Evolutionary conservation across 2,329 filamentous ascomycete genomes (phyloP), one percentile per base, ranked within the genome.

Genomic region (Alternaria triticina): DNA sequence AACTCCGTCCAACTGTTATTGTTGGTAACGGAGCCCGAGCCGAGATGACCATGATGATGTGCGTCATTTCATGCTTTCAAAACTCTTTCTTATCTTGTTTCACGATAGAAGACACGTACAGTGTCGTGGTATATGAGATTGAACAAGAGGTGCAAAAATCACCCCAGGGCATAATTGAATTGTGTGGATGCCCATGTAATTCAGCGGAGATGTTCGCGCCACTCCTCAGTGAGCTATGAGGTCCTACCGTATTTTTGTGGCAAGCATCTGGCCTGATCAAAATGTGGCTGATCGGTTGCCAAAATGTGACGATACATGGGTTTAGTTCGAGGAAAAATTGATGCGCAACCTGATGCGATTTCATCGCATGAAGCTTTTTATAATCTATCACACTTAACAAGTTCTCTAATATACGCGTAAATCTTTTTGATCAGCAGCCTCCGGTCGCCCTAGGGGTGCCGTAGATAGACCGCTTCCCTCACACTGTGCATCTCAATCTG

Each of bases 231-330:
- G 33, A 40, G 33, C 15, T 0, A 17, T 40, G 6, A 10, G 2
- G 4, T 5, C 8, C 33, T 10, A 40, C 33, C 8, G 15, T 7
- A 40, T 40, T 4, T 10, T 40, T 17, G 7, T n/a, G 8, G 15
- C 2, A 13, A 3, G 7, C 6, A 7, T 22, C 23, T 22, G 0
- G 20, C 0, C 20, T 15, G 0, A 22, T 23, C 20, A 15, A 15
- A 15, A 0, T 22, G 6, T 46, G 15, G 12, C 22, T 22, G 6
- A 22, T 46, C 1, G 2, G 20, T 0, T 22, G 6, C 23, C 0
- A 11, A 22, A 22, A 22, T 46, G 12, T 6, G 12, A 22, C 4
- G 11, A 22, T 23, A 1, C 3, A 23, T 22, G 0, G 4, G 12
- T 46, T 6, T 7, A 22, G 11, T 46, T 46, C 12, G 12, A 15